These are phyloP conservation scores for Musa balbisiana DNA, from an alignment of 202 grass and related monocot species.

Conservation along the genomic window DNA sequence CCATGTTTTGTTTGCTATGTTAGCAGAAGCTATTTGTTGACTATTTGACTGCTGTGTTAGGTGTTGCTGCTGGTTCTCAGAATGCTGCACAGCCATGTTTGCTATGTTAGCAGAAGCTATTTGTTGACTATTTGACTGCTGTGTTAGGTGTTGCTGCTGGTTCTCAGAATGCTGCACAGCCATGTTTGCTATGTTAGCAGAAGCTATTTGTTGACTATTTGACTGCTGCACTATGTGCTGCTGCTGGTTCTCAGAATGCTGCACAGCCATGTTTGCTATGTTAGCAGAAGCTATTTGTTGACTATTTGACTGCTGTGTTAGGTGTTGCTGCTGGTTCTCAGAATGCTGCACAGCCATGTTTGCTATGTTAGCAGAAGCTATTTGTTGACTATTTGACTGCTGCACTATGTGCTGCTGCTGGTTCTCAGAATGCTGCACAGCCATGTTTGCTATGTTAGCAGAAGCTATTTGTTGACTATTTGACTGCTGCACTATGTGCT, in stretches of 20 bases:
- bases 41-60: slow-evolving; percentile 38
- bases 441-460: slow-evolving; percentile 8
- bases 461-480: slow-evolving; percentile 46
- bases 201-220: slow-evolving; percentile 47
- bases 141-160: slow-evolving; percentile 35
- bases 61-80: slow-evolving; percentile 35
- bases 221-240: slow-evolving; percentile 42
- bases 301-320: slow-evolving; percentile 39
- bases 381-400: slow-evolving; percentile 51
- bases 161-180: slow-evolving; percentile 19
- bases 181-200: slow-evolving; percentile 42
- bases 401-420: slow-evolving; percentile 40
- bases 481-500: slow-evolving; percentile 33
- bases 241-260: slow-evolving; percentile 26
- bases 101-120: slow-evolving; percentile 24
- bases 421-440: slow-evolving; percentile 9
- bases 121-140: slow-evolving; percentile 53
- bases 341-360: slow-evolving; percentile 32
- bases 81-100: not conserved
- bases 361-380: slow-evolving; percentile 39
- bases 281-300: slow-evolving; percentile 43
- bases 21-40: slow-evolving; percentile 43
- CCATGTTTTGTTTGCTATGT: not conserved
- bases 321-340: slow-evolving; percentile 34
- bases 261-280: not conserved